Evolutionary conservation across 176 grass and related monocot genomes (phyloP).

Genomic region (Otatea glauca): DNA sequence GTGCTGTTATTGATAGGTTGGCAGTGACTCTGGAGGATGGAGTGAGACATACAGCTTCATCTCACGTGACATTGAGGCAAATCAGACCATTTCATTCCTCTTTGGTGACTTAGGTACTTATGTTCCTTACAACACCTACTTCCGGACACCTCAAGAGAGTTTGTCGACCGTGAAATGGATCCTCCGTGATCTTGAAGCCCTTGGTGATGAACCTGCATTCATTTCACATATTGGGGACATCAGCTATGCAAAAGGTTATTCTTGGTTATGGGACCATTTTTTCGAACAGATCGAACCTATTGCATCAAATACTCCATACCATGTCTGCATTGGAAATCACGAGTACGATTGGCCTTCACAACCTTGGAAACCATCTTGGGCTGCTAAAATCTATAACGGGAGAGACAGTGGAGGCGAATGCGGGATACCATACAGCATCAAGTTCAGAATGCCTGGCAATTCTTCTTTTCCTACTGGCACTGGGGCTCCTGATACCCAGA

Average conservation of each 20-base stretch:
- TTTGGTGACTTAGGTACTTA: constrained; percentile 97
- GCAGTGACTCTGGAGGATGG: constrained; percentile 80
- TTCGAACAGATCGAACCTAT: constrained; percentile 92
- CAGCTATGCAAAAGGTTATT: constrained; percentile 85
- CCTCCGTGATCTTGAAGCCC: constrained; percentile 76
- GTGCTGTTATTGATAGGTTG: constrained; percentile 63
- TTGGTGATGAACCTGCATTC: constrained; percentile 79
- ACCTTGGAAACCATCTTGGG: constrained; percentile 88
- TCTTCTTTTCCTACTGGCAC: constrained; percentile 76
- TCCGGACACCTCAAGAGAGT: constrained; percentile 76
- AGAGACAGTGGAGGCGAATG: constrained; percentile 93
- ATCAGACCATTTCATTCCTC: constrained; percentile 76
- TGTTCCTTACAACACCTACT: constrained; percentile 80
- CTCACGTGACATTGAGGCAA: constrained; percentile 79
- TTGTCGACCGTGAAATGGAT: constrained; percentile 85
- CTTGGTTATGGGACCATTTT: constrained; percentile 98
- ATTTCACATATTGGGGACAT: constrained; percentile 98
- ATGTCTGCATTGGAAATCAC: constrained; percentile 97
- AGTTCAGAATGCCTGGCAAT: constrained; percentile 94
- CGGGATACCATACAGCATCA: constrained; percentile 90
- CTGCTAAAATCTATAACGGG: constrained; percentile 56
- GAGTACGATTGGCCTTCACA: constrained; percentile 96
- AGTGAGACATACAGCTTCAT: constrained; percentile 75
- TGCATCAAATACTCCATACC: constrained; percentile 76
- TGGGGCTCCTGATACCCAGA: constrained; percentile 74